Percentiles rank a stretch among this genome's conserved stretches.
Evolutionary conservation across 2,329 filamentous ascomycete species (phyloP).

Genomic region (Aspergillus unguis): DNA sequence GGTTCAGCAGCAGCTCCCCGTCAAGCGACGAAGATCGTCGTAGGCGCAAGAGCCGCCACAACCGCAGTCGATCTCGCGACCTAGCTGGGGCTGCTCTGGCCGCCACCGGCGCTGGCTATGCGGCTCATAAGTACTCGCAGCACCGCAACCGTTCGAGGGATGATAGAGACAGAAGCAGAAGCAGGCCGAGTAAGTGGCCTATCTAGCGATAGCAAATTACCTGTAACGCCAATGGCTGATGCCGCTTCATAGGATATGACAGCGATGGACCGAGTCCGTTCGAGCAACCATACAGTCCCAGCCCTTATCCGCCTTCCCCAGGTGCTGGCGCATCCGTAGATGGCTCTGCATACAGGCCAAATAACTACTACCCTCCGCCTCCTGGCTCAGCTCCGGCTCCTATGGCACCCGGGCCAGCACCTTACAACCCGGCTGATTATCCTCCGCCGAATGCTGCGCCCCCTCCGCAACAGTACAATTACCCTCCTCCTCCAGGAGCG

Average conservation of each 20-base stretch:
- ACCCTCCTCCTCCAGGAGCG: conserved; percentile 33
- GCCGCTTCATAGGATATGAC: conserved; percentile 24
- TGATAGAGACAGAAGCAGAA: conserved; percentile 49
- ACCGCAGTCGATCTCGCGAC: conserved; percentile 41
- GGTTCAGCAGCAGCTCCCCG: conserved; percentile 36
- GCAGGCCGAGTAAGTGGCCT: conserved; percentile 39
- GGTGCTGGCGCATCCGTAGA: conserved; percentile 30
- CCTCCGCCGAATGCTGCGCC: conserved; percentile 40
- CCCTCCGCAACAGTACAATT: conserved; percentile 36
- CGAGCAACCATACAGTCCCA: conserved; percentile 41
- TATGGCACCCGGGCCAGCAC: conserved; percentile 20
- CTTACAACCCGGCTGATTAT: conserved; percentile 40
- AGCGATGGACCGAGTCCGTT: conserved; percentile 36
- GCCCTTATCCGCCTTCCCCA: conserved; percentile 39
- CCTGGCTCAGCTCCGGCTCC: conserved; percentile 30
- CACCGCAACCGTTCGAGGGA: conserved; percentile 55
- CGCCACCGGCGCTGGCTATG: conserved; percentile 56
- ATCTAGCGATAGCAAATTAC: not conserved
- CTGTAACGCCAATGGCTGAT: conserved; percentile 2
- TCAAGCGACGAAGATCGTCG: conserved; percentile 33
- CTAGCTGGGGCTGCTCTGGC: conserved; percentile 56
- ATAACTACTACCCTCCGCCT: conserved; percentile 44
- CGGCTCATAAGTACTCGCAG: conserved; percentile 57
- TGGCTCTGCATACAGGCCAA: conserved; percentile 40
- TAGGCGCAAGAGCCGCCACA: conserved; percentile 29